Conservation (phyloP, 305 asterid species). For the Solanum hybrid region DNA sequence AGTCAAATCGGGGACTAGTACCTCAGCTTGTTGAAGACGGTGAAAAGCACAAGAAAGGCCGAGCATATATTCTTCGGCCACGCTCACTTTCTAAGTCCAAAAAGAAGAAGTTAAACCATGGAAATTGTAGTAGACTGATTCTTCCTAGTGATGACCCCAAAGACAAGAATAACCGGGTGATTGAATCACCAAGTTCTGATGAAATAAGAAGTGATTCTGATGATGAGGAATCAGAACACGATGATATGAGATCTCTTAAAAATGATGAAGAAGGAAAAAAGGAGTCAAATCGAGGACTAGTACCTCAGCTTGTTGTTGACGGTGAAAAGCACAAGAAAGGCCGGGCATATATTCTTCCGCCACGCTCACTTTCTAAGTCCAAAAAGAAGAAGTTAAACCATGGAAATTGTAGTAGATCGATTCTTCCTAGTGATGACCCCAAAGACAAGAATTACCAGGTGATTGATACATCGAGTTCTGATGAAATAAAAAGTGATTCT, state of each 20-base stretch:
- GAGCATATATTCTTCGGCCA: conserved; percentile 7
- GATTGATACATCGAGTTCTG: conserved; percentile 12
- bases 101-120: too few relatives aligned
- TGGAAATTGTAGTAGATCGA: background rate
- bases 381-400: background rate
- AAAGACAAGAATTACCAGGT: conserved; percentile 15
- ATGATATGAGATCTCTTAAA: background rate
- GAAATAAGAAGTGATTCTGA: background rate
- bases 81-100: background rate
- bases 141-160: conserved; percentile 8
- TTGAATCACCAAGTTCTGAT: background rate
- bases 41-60: background rate
- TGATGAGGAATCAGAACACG: conserved; percentile 1
- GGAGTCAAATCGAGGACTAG: background rate
- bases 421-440: background rate
- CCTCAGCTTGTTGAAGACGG: background rate
- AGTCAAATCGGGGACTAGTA: background rate
- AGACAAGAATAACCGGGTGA: conserved; percentile 12
- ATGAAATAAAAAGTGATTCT: background rate
- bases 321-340: background rate
- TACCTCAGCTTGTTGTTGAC: background rate
- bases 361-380: background rate
- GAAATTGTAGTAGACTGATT: too few relatives aligned
- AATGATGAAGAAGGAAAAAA: background rate
- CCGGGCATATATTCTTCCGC: conserved; percentile 3